A percentile compares a stretch with the other conserved stretches of the same genome.
Evolutionary conservation across 768 basidiomycete species (phyloP).

Genomic region (Tylopilus vinaceipallidus): DNA sequence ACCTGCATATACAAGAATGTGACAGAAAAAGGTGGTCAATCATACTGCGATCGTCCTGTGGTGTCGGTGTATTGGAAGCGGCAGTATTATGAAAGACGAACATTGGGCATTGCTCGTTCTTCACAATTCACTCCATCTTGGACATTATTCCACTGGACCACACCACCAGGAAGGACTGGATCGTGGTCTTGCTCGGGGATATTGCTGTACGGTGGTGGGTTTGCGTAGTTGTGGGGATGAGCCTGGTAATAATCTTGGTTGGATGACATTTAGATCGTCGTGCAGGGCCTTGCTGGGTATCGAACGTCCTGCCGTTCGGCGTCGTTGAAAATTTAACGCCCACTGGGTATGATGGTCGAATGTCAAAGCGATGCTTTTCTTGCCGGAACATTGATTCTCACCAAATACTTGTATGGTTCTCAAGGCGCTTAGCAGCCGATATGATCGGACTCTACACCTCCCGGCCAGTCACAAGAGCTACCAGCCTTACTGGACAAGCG

Average conservation of each 20-base stretch:
- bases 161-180: constrained; percentile 25
- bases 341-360: constrained; percentile 7
- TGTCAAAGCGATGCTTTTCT: neutral
- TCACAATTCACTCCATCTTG: constrained; percentile 18
- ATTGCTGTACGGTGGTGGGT: constrained; percentile 9
- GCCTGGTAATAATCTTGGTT: constrained; percentile 26
- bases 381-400: constrained; percentile 1
- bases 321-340: constrained; percentile 1
- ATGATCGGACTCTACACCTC: neutral
- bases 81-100: constrained; percentile 28
- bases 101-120: constrained; percentile 33
- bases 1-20: constrained; percentile 46
- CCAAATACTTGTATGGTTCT: neutral
- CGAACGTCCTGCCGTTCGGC: constrained; percentile 1
- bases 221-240: constrained; percentile 11
- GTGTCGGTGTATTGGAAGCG: constrained; percentile 8
- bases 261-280: constrained; percentile 21
- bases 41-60: constrained; percentile 22
- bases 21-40: constrained; percentile 26
- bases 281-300: constrained; percentile 14
- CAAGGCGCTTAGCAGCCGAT: constrained; percentile 3
- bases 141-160: constrained; percentile 23
- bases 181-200: constrained; percentile 30
- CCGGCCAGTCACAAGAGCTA: neutral
- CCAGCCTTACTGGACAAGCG: neutral